Percentiles rank a stretch among this genome's conserved stretches.
These are phyloP conservation scores for Stachybotrys chlorohalonatus DNA, from an alignment of 2,329 filamentous ascomycete species.

Conservation along the genomic window DNA sequence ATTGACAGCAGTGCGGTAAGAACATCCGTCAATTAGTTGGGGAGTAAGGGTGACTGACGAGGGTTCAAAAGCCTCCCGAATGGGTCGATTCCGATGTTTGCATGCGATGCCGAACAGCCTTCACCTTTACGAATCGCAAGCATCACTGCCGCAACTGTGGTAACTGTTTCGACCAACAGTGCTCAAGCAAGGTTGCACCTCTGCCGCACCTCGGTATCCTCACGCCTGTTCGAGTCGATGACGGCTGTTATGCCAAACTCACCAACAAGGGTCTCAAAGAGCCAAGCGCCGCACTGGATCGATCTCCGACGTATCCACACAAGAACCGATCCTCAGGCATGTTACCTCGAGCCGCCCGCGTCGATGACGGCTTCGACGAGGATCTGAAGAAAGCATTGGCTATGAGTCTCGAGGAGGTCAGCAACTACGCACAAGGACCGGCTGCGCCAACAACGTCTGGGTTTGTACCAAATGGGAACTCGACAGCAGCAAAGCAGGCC, in stretches of 20 bases:
- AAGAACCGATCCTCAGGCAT: slow-evolving; percentile 63
- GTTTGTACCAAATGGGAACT: slow-evolving; percentile 25
- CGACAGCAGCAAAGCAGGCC: slow-evolving; percentile 33
- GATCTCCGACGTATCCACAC: slow-evolving; percentile 39
- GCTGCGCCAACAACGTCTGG: slow-evolving; percentile 45
- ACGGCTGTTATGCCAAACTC: slow-evolving; percentile 87
- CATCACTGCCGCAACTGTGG: slow-evolving; percentile 98
- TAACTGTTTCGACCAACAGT: slow-evolving; percentile 93
- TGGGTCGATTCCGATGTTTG: slow-evolving; percentile 98
- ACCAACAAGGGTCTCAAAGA: slow-evolving; percentile 54
- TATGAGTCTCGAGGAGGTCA: slow-evolving; percentile 94
- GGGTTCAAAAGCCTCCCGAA: slow-evolving; percentile 64
- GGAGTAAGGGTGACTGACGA: slow-evolving; percentile 3
- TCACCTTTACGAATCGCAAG: slow-evolving; percentile 97
- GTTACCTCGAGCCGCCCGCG: slow-evolving; percentile 82
- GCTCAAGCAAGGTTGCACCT: slow-evolving; percentile 80
- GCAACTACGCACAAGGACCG: slow-evolving; percentile 65
- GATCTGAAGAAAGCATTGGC: slow-evolving; percentile 88
- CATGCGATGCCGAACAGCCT: slow-evolving; percentile 91
- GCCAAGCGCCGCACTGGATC: slow-evolving; percentile 34
- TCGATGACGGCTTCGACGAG: slow-evolving; percentile 88
- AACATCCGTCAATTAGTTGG: slow-evolving; percentile 9
- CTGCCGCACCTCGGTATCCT: slow-evolving; percentile 89
- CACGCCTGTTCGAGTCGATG: slow-evolving; percentile 86
- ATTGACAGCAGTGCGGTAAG: slow-evolving; percentile 89